phyloP scores from a whole-genome alignment of 192 early-diverging fungal genomes.

The Phlyctochytrium bullatum region DNA sequence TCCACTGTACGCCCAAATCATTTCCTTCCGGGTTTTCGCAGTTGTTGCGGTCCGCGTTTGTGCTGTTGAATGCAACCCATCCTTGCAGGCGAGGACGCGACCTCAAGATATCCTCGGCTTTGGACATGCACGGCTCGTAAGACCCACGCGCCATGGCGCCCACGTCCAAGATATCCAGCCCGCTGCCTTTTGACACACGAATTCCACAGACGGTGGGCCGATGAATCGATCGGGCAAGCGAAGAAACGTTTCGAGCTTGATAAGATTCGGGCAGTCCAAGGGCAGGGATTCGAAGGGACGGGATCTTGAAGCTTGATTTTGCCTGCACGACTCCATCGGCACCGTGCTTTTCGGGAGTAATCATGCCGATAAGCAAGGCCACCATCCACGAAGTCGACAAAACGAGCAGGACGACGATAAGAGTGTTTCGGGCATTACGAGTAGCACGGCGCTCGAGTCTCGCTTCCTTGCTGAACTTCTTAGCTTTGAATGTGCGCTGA shows the following conservation, averaged over 20 bases:
- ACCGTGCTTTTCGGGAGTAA: not conserved
- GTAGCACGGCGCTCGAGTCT: not conserved
- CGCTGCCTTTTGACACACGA: not conserved
- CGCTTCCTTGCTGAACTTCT: not conserved
- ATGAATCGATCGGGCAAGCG: not conserved
- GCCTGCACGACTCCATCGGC: not conserved
- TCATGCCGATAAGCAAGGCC: not conserved
- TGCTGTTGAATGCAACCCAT: not conserved
- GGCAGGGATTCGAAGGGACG: not conserved
- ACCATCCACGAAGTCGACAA: not conserved
- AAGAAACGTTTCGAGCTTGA: too few relatives aligned
- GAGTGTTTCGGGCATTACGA: not conserved
- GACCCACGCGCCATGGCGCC: constrained; percentile 2
- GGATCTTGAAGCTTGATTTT: not conserved
- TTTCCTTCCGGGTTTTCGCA: not conserved
- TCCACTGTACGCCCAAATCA: not conserved
- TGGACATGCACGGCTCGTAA: not conserved
- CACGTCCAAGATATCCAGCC: not conserved
- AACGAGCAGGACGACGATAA: not conserved
- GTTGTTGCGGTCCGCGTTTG: not conserved
- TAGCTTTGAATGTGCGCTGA: not conserved
- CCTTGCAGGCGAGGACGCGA: not conserved
- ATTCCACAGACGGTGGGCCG: not conserved
- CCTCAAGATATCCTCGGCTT: not conserved
- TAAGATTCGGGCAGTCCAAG: not conserved